Evolutionary conservation across 306 rosid genomes (phyloP).

Genomic region (Dalbergia oliveri): DNA sequence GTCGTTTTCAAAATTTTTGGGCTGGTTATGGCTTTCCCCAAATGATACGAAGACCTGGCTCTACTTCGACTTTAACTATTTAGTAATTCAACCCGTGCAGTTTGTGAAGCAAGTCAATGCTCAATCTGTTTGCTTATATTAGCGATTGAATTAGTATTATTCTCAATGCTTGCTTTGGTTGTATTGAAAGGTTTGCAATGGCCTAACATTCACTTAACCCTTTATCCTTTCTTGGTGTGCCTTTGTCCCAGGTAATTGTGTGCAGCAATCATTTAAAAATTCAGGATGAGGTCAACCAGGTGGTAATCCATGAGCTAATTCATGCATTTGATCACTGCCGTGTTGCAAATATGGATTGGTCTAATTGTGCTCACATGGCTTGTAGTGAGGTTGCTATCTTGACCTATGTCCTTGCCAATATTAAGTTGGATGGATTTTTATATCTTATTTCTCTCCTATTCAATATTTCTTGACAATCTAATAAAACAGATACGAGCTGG

Average conservation of each 20-base stretch:
- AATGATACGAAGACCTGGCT: neutral
- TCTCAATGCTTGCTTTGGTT: neutral
- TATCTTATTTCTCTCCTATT: neutral
- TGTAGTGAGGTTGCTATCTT: conserved; percentile 71
- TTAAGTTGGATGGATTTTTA: conserved; percentile 12
- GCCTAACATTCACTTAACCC: conserved; percentile 16
- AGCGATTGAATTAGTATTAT: neutral
- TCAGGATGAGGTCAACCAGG: conserved; percentile 80
- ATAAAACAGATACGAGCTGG: conserved; percentile 74
- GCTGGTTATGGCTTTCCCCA: neutral
- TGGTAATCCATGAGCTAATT: conserved; percentile 73
- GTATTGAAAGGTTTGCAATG: conserved; percentile 13
- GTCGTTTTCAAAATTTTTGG: neutral
- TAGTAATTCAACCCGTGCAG: neutral
- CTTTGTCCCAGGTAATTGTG: conserved; percentile 56
- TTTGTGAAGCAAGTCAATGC: conserved; percentile 7
- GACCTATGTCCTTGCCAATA: neutral
- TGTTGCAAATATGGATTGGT: conserved; percentile 71
- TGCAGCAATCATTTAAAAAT: conserved; percentile 65
- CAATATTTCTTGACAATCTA: neutral
- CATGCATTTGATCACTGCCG: conserved; percentile 84
- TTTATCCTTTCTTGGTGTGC: conserved; percentile 2
- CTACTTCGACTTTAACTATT: neutral
- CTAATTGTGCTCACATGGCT: conserved; percentile 81
- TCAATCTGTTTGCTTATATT: neutral